Evolutionary conservation across 257 asterid genomes (phyloP), one percentile per base, ranked within the genome.

Genomic region (Asclepias syriaca): DNA sequence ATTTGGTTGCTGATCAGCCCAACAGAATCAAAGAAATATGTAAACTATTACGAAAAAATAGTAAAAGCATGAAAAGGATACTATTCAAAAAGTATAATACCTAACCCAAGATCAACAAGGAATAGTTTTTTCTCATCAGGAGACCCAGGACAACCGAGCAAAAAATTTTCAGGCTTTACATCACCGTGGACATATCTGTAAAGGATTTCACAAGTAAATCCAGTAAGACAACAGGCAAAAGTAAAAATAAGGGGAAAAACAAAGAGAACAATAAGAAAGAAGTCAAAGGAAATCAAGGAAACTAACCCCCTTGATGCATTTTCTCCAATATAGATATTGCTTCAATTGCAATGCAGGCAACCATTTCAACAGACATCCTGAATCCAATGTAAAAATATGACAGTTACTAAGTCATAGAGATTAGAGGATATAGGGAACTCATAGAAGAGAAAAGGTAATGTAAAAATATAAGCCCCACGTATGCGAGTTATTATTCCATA

Each of bases 291-390:
- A 22, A 72, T 16, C 59, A 50, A 50, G 18, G 39, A 73, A 14
- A 66, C 88, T 82, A 80, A 90, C 98, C 98, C 98, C 84, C 77
- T 84, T 43, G 91, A 72, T 93, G 98, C 87, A 89, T 72, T 79
- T 87, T 89, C 86, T 89, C 97, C 75, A 93, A 81, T 75, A 93
- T 93, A 45, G 97, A 90, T 72, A 93, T 79, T 24, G 96, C 88
- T 86, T 93, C 98, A 72, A 90, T 87, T 27, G 96, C 98, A 75
- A 90, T 88, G 84, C 98, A 93, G 46, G 96, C 97, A 70, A 90
- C 98, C 96, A 89, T 89, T 81, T 89, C 92, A 21, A 82, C 79
- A n/a, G 96, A 83, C 98, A 93, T 89, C 77, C 98, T 93, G 90
- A 69, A 48, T 78, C 64, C 57, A 58, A 8, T 5, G 15, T n/a